Evolutionary conservation across 768 basidiomycete genomes (phyloP).

Genomic region (Boletus reticuloceps): DNA sequence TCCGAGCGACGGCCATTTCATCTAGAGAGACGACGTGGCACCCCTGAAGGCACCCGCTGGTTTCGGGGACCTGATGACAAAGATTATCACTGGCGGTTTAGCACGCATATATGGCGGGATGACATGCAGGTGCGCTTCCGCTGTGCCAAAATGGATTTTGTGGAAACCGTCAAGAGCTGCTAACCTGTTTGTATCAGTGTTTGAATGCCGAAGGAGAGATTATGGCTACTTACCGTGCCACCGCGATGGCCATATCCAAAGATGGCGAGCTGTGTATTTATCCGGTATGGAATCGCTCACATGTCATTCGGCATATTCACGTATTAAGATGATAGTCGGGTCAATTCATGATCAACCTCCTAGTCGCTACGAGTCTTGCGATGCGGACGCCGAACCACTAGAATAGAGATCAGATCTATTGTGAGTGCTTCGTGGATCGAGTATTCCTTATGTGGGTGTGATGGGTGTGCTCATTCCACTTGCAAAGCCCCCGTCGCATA

Average conservation of each 20-base stretch:
- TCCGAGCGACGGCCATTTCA: conserved; percentile 6
- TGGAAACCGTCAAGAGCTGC: background rate
- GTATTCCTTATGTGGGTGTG: background rate
- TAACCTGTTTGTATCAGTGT: conserved; percentile 5
- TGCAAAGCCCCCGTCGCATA: background rate
- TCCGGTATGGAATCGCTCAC: conserved; percentile 16
- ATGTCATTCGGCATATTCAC: background rate
- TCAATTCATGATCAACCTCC: conserved; percentile 25
- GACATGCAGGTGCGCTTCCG: conserved; percentile 23
- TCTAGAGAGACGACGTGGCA: conserved; percentile 12
- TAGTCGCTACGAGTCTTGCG: conserved; percentile 29
- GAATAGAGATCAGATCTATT: background rate
- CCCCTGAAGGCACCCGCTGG: conserved; percentile 14
- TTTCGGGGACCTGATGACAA: conserved; percentile 24
- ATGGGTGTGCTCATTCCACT: background rate
- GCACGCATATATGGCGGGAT: conserved; percentile 9
- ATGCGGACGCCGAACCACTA: conserved; percentile 22
- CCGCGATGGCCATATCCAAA: conserved; percentile 22
- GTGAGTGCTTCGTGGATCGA: background rate
- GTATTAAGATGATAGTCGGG: conserved; percentile 12
- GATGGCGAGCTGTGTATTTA: conserved; percentile 28
- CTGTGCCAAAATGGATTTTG: background rate
- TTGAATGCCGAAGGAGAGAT: conserved; percentile 15
- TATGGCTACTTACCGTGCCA: conserved; percentile 28
- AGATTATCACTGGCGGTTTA: conserved; percentile 22